Conservation (phyloP, 805 yeast genomes). For the Myxozyma neotropica region DNA sequence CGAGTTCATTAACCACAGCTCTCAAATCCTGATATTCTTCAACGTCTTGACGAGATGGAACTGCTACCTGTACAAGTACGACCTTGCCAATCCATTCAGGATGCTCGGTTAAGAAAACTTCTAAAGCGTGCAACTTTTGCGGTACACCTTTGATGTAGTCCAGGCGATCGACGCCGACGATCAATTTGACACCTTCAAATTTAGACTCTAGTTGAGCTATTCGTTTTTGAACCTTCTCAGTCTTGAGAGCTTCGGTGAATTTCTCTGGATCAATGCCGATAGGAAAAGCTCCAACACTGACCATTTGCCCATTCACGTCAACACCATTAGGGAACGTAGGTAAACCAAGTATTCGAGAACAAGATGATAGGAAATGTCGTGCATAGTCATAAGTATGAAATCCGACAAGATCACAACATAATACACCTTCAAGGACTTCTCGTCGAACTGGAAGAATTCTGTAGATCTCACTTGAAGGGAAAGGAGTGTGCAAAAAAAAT, state of each 20-base stretch:
- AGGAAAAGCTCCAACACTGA: constrained; percentile 96
- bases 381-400: constrained; percentile 99
- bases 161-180: constrained; percentile 94
- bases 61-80: constrained; percentile 93
- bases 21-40: constrained; percentile 95
- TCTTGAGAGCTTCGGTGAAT: constrained; percentile 75
- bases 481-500: constrained; percentile 95
- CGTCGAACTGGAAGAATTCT: constrained; percentile 93
- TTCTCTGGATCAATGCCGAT: constrained; percentile 96
- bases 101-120: constrained; percentile 84
- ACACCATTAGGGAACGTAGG: constrained; percentile 91
- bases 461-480: constrained; percentile 96
- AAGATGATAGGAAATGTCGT: constrained; percentile 89
- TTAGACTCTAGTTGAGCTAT: constrained; percentile 64
- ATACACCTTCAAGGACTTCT: constrained; percentile 87
- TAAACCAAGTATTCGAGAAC: constrained; percentile 77
- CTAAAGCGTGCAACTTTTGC: constrained; percentile 94
- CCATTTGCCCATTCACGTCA: constrained; percentile 70
- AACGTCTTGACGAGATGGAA: constrained; percentile 96
- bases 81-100: constrained; percentile 99
- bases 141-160: constrained; percentile 99
- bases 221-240: constrained; percentile 63
- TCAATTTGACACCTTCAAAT: constrained; percentile 75
- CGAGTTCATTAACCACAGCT: constrained; percentile 92
- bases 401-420: constrained; percentile 92